A percentile compares a stretch with the other conserved stretches of the same genome.
Conservation (phyloP, 1,139 yeast genomes). For the Taiozyma sp. region DNA sequence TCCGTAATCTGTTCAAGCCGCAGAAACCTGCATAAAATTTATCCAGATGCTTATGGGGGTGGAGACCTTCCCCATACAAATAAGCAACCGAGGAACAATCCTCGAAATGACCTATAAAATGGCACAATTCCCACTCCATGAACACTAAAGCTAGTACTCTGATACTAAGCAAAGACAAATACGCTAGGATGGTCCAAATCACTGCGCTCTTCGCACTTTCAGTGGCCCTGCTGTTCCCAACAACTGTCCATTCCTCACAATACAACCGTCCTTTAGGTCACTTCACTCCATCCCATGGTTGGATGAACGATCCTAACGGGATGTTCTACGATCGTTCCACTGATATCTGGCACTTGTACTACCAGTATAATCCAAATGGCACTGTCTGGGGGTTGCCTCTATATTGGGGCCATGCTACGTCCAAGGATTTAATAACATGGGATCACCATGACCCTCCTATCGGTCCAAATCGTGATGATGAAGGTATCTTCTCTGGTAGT, state of each 20-base stretch:
- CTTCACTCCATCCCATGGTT: slow-evolving; percentile 23
- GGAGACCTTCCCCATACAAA: too few relatives aligned
- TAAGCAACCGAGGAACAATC: too few relatives aligned
- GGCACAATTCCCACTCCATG: not conserved
- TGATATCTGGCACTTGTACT: slow-evolving; percentile 29
- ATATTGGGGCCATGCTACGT: slow-evolving; percentile 35
- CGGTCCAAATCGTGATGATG: slow-evolving; percentile 23
- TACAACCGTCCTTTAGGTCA: slow-evolving; percentile 19
- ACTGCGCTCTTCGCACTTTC: not conserved
- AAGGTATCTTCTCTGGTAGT: slow-evolving; percentile 33
- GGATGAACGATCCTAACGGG: slow-evolving; percentile 29
- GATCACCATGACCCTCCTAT: slow-evolving; percentile 28
- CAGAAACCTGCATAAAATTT: too few relatives aligned
- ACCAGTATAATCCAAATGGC: slow-evolving; percentile 31
- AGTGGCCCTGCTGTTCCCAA: not conserved
- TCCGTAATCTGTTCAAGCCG: too few relatives aligned
- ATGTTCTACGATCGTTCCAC: slow-evolving; percentile 23
- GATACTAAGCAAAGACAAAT: not conserved
- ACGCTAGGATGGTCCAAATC: not conserved
- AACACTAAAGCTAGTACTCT: too few relatives aligned
- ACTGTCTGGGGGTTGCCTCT: slow-evolving; percentile 27
- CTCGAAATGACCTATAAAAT: not conserved
- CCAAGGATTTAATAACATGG: slow-evolving; percentile 32
- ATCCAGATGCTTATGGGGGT: too few relatives aligned
- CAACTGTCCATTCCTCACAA: not conserved